Conservation (phyloP, 2,329 filamentous ascomycete species). For the Alternaria brassicae region DNA sequence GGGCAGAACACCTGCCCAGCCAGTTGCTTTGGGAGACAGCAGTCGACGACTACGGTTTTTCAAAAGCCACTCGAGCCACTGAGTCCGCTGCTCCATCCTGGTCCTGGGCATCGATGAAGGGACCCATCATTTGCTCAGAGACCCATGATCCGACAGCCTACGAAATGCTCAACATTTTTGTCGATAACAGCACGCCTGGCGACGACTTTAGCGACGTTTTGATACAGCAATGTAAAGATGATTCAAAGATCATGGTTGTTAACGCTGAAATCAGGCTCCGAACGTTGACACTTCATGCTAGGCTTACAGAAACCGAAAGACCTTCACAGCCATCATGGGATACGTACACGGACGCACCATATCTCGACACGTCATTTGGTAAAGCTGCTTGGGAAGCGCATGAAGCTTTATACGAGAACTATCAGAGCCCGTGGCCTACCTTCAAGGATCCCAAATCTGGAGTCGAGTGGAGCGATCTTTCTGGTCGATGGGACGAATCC, state of each 20-base stretch:
- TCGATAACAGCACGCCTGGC: not conserved
- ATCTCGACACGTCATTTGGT: not conserved
- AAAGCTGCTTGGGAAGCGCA: not conserved
- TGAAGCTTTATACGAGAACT: not conserved
- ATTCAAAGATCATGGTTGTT: too few relatives aligned
- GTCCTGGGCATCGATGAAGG: not conserved
- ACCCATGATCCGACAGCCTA: not conserved
- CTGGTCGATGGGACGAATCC: not conserved
- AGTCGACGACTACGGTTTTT: not conserved
- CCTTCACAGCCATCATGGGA: not conserved
- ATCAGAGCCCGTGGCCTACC: not conserved
- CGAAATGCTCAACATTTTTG: not conserved
- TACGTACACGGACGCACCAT: not conserved
- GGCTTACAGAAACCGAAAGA: not conserved
- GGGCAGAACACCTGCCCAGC: not conserved
- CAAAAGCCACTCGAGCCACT: not conserved
- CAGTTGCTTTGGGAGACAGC: not conserved
- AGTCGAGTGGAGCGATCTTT: not conserved
- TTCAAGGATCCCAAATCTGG: not conserved
- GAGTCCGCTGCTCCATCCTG: not conserved
- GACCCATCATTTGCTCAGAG: not conserved
- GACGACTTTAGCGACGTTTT: conserved; percentile 4
- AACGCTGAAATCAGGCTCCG: not conserved
- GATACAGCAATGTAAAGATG: too few relatives aligned
- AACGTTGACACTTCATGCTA: not conserved